Percentiles rank a stretch among this genome's conserved stretches.
Evolutionary conservation across 2,329 filamentous ascomycete genomes (phyloP).

Genomic region (Pseudopithomyces maydicus): DNA sequence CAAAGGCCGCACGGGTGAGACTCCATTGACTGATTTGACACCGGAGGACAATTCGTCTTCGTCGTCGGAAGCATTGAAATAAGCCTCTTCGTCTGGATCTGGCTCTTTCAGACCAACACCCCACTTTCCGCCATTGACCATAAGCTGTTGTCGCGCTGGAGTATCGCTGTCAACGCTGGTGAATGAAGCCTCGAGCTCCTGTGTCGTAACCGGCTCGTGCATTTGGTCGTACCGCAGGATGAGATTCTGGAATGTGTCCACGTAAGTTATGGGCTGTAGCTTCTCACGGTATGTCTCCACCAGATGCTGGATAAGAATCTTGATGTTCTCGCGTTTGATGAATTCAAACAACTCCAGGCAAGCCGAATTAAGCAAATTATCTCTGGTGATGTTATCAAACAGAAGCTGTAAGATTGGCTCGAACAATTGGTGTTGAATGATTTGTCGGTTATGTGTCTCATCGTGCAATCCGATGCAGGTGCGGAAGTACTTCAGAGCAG

Average conservation of each 20-base stretch:
- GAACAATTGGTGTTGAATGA: constrained; percentile 80
- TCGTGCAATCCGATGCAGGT: constrained; percentile 84
- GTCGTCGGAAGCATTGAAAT: constrained; percentile 89
- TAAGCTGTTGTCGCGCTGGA: constrained; percentile 43
- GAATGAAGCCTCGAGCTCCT: constrained; percentile 65
- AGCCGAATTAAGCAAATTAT: constrained; percentile 92
- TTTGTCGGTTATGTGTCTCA: constrained; percentile 86
- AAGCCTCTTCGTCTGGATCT: constrained; percentile 86
- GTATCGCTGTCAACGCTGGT: constrained; percentile 69
- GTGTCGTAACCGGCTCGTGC: constrained; percentile 60
- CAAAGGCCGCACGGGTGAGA: constrained; percentile 67
- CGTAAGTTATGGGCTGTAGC: constrained; percentile 75
- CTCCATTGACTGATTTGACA: constrained; percentile 61
- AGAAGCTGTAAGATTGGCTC: constrained; percentile 85
- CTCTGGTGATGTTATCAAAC: constrained; percentile 82
- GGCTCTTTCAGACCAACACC: constrained; percentile 80
- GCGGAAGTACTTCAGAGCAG: constrained; percentile 91
- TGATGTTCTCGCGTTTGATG: constrained; percentile 67
- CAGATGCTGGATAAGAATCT: constrained; percentile 80
- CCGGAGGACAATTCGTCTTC: constrained; percentile 66
- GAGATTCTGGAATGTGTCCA: constrained; percentile 81
- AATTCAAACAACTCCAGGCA: constrained; percentile 94
- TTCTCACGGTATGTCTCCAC: constrained; percentile 84
- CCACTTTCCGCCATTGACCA: constrained; percentile 61
- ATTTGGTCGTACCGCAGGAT: constrained; percentile 80